Evolutionary conservation across 2,329 filamentous ascomycete species (phyloP), one percentile per base, ranked within the genome.

Genomic region (Trichoderma arundinaceum): DNA sequence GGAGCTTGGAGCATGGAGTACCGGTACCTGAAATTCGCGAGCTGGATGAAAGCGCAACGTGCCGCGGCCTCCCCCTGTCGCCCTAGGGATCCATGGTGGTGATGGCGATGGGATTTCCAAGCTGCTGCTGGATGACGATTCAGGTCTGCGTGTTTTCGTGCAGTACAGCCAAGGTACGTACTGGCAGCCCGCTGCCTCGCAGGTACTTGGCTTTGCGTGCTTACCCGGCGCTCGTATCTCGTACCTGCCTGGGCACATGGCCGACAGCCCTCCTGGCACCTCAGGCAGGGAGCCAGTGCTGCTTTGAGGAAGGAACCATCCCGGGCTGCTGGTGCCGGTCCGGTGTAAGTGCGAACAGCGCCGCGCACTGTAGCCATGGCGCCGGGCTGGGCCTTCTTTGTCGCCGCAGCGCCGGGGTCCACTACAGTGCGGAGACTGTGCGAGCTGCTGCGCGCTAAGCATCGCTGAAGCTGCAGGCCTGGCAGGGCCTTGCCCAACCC

Each of bases 401-500:
- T 44, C 38, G 48, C 48, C 39, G 59, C 38, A 22, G 17, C 48
- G 59, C 59, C 39, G 39, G 28, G 49, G 39, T 15, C 4, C 7
- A 22, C 32, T 41, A 46, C 59, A 32, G 59, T 54, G 39, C 39
- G 22, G 3, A 17, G n/a, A 63, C 59, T n/a, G 49, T 53, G 59
- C 48, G 38, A 51, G 48, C 49, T 22, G 32, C 38, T 28, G 59
- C 28, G 59, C 49, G 59, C 59, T 63, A 63, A 43, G 59, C 35
- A 63, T 19, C 39, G 59, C 59, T 63, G 59, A 54, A 63, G 59
- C 49, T 63, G 59, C 59, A 62, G 59, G 59, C 59, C n/a, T 46
- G 15, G 48, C 38, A 35, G 59, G 46, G 44, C 48, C 59, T 62
- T 38, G 59, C 38, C 39, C 35, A 41, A 41, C 52, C 61, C 52